Conservation (phyloP, 257 asterid species). For the Solanum lignicaule region DNA sequence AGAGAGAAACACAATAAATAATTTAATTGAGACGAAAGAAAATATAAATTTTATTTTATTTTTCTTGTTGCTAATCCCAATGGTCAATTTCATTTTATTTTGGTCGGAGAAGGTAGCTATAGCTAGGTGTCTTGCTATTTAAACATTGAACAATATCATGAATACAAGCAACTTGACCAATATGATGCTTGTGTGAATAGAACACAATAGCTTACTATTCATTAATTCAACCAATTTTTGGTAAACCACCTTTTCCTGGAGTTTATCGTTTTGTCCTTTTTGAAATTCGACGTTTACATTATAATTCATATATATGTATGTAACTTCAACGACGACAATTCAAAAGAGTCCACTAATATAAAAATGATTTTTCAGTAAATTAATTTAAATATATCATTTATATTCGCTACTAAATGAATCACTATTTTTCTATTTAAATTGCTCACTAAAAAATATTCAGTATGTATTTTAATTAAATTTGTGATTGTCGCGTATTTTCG, state of each 20-base stretch:
- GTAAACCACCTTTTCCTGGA: neutral
- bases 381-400: neutral
- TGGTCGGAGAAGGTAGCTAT: neutral
- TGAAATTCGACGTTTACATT: neutral
- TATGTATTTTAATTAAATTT: neutral
- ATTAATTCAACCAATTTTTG: neutral
- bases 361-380: neutral
- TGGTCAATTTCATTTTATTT: neutral
- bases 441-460: neutral
- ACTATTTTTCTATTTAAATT: neutral
- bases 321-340: neutral
- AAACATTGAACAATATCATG: neutral
- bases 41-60: too few relatives aligned
- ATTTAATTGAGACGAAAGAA: neutral
- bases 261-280: neutral
- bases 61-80: neutral
- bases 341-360: neutral
- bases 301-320: neutral
- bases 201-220: neutral
- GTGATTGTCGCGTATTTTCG: accelerated
- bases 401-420: neutral
- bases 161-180: neutral
- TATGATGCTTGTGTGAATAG: neutral
- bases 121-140: neutral
- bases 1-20: too few relatives aligned